A percentile compares a stretch with the other conserved stretches of the same genome.
These are phyloP conservation scores for Zalaria obscura DNA, from an alignment of 2,329 filamentous ascomycete genomes.

Conservation along the genomic window DNA sequence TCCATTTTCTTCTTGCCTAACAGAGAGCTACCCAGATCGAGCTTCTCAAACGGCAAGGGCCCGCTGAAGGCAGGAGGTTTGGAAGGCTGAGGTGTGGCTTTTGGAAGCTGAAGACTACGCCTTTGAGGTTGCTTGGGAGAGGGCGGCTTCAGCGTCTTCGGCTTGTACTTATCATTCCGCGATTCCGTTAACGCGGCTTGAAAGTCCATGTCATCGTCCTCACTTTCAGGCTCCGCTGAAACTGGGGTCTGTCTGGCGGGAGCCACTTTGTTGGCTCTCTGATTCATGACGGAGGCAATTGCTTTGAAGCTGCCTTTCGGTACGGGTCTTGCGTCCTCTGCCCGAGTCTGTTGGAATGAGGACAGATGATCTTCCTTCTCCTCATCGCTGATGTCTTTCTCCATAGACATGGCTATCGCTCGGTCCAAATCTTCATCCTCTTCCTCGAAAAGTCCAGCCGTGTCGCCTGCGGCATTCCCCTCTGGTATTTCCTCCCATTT, in stretches of 20 bases:
- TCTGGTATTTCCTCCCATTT: conserved; percentile 15
- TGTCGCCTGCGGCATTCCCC: conserved; percentile 24
- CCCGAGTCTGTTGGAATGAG: conserved; percentile 31
- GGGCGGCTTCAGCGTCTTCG: conserved; percentile 5
- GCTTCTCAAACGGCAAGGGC: conserved; percentile 75
- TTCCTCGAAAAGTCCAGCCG: conserved; percentile 13
- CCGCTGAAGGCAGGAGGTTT: conserved; percentile 47
- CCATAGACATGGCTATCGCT: conserved; percentile 76
- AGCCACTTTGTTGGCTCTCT: conserved; percentile 50
- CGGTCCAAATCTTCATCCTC: conserved; percentile 64
- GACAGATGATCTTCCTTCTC: conserved; percentile 36
- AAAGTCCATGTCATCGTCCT: conserved; percentile 67
- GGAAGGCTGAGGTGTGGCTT: conserved; percentile 13
- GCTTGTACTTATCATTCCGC: conserved; percentile 28
- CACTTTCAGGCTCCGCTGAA: conserved; percentile 35
- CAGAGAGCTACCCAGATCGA: conserved; percentile 53
- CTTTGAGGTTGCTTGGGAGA: conserved; percentile 7
- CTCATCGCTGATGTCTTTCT: conserved; percentile 41
- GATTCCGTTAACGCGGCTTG: conserved; percentile 62
- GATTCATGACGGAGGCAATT: conserved; percentile 63
- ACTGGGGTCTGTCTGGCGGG: conserved; percentile 9
- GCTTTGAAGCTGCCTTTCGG: conserved; percentile 36
- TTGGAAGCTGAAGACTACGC: conserved; percentile 4
- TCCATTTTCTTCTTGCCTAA: conserved; percentile 38
- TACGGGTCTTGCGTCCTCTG: conserved; percentile 27